These are phyloP conservation scores for Goffeauzyma gilvescens DNA, from an alignment of 768 basidiomycete species.

Conservation along the genomic window DNA sequence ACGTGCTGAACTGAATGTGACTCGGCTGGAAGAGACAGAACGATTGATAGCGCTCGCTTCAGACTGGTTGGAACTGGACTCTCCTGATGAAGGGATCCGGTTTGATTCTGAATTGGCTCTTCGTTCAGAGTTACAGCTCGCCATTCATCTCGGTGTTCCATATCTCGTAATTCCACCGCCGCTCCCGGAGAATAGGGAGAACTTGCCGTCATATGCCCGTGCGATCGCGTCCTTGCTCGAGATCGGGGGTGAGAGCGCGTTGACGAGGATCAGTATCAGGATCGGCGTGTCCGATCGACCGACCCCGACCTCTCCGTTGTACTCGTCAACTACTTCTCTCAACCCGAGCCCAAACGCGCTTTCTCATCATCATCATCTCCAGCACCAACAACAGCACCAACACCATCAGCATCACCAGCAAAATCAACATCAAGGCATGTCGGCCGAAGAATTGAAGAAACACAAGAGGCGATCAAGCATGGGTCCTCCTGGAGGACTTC, in stretches of 20 bases:
- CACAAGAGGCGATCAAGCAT: slow-evolving; percentile 25
- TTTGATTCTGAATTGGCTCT: slow-evolving; percentile 92
- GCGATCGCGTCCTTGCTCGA: slow-evolving; percentile 55
- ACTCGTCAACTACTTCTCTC: neutral
- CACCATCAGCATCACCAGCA: neutral
- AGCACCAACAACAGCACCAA: slow-evolving; percentile 1
- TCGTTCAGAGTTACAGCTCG: slow-evolving; percentile 78
- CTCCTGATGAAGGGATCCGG: slow-evolving; percentile 76
- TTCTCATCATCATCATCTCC: too few relatives aligned
- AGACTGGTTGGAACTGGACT: slow-evolving; percentile 90
- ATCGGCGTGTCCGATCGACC: slow-evolving; percentile 37
- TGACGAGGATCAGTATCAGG: slow-evolving; percentile 53
- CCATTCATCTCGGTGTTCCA: slow-evolving; percentile 72
- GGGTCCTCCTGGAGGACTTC: too few relatives aligned
- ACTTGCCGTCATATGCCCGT: slow-evolving; percentile 82
- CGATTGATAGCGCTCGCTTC: slow-evolving; percentile 54
- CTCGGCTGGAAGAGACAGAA: slow-evolving; percentile 42
- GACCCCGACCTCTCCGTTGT: slow-evolving; percentile 36
- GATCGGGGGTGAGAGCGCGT: slow-evolving; percentile 45
- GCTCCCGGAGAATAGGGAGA: slow-evolving; percentile 44
- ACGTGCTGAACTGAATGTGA: slow-evolving; percentile 71
- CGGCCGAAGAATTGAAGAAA: slow-evolving; percentile 9
- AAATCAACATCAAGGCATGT: neutral
- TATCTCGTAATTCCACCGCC: slow-evolving; percentile 78
- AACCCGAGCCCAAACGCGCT: neutral